Conservation (phyloP, 176 grass and related monocot genomes). For the Alloteropsis semialata region DNA sequence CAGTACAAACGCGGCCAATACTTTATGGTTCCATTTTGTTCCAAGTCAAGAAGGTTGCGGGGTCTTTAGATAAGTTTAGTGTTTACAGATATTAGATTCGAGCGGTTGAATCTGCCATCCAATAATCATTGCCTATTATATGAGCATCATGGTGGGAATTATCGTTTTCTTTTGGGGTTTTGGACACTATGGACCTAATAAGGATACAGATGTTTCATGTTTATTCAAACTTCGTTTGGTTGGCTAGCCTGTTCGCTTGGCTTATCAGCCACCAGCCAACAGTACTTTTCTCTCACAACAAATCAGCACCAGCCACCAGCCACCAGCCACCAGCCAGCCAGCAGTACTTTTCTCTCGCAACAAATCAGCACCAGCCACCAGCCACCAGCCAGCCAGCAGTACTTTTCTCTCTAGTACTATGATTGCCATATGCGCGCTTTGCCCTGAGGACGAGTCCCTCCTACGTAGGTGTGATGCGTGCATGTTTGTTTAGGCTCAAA, state of each 20-base stretch:
- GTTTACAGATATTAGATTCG: slow-evolving; percentile 44
- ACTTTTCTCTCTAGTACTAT: slow-evolving; percentile 22
- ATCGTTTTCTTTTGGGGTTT: neutral
- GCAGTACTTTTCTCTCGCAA: no score
- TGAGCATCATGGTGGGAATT: neutral
- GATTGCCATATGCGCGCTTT: neutral
- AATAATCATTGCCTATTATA: slow-evolving; percentile 30
- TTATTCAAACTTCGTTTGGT: neutral
- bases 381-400: no score
- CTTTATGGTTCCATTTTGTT: slow-evolving; percentile 35
- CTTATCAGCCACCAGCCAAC: no score
- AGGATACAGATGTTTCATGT: neutral
- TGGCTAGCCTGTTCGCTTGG: no score
- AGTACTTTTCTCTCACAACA: no score
- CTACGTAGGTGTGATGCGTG: slow-evolving; percentile 19
- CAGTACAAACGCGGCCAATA: slow-evolving; percentile 24
- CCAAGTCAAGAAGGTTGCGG: slow-evolving; percentile 33
- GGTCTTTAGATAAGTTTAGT: slow-evolving; percentile 54
- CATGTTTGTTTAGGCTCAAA: slow-evolving; percentile 21
- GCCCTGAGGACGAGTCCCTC: neutral
- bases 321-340: no score
- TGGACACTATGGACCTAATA: neutral
- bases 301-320: no score
- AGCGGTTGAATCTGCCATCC: slow-evolving; percentile 17
- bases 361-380: no score